A percentile compares a stretch with the other conserved stretches of the same genome.
Evolutionary conservation across 306 rosid genomes (phyloP).

Genomic region (Arachis stenosperma): DNA sequence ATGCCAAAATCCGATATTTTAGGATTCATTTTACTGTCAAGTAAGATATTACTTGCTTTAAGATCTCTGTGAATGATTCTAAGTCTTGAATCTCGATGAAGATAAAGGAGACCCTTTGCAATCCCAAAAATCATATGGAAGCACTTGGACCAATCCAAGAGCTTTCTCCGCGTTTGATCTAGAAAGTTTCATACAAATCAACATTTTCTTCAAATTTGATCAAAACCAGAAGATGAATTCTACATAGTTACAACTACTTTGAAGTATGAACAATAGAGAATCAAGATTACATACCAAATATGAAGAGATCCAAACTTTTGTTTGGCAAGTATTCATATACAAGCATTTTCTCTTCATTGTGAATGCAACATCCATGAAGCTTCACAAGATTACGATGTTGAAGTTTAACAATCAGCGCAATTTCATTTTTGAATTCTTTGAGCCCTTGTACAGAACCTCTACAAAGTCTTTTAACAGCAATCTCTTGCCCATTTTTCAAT

Average conservation of each 20-base stretch:
- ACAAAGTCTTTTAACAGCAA: slow-evolving; percentile 55
- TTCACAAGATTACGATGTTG: slow-evolving; percentile 53
- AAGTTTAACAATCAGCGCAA: slow-evolving; percentile 41
- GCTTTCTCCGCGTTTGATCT: slow-evolving; percentile 35
- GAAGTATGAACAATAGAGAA: background rate
- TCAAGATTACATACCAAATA: slow-evolving; percentile 39
- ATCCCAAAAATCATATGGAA: slow-evolving; percentile 51
- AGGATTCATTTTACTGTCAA: slow-evolving; percentile 54
- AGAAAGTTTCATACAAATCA: slow-evolving; percentile 1
- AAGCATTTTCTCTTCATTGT: slow-evolving; percentile 42
- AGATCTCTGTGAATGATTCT: slow-evolving; percentile 59
- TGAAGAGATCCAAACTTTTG: slow-evolving; percentile 40
- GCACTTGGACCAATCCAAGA: slow-evolving; percentile 52
- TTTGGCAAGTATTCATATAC: slow-evolving; percentile 46
- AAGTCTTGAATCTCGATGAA: slow-evolving; percentile 53
- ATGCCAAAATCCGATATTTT: slow-evolving; percentile 66
- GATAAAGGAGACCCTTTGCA: slow-evolving; percentile 57
- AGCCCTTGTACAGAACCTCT: slow-evolving; percentile 38
- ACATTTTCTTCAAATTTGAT: background rate
- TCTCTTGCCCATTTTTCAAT: slow-evolving; percentile 39
- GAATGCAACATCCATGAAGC: slow-evolving; percentile 45
- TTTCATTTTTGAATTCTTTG: slow-evolving; percentile 45
- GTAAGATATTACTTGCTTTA: slow-evolving; percentile 57
- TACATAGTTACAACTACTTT: too few relatives aligned
- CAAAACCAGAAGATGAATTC: background rate